Evolutionary conservation across 2,329 filamentous ascomycete species (phyloP).

Genomic region (Coniochaeta pulveracea): DNA sequence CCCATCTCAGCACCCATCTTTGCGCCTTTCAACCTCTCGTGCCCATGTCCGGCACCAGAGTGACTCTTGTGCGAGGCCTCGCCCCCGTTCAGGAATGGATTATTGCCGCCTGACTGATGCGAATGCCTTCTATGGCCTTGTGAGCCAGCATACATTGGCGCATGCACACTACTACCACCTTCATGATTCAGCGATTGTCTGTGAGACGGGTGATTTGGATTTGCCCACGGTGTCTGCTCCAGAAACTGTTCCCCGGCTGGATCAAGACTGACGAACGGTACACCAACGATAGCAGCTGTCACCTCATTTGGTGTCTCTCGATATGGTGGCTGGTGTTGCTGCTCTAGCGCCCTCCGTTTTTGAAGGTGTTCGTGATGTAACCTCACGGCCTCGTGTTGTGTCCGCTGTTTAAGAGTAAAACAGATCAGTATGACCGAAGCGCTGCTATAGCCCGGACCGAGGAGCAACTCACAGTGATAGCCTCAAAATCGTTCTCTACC

Average conservation of each 20-base stretch:
- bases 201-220: conserved; percentile 69
- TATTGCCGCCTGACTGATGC: background rate
- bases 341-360: conserved; percentile 5
- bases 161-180: too few relatives aligned
- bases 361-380: conserved; percentile 12
- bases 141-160: conserved; percentile 7
- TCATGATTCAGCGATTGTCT: conserved; percentile 31
- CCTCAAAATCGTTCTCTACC: conserved; percentile 75
- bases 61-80: background rate
- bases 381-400: too few relatives aligned
- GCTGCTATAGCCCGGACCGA: background rate
- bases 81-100: background rate
- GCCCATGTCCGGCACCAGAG: background rate
- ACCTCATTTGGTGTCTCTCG: too few relatives aligned
- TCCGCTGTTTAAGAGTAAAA: too few relatives aligned
- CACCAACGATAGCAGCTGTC: conserved; percentile 13
- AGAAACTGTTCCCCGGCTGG: conserved; percentile 78
- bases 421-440: background rate
- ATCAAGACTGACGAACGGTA: conserved; percentile 28
- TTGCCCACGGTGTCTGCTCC: conserved; percentile 86
- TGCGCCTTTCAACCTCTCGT: background rate
- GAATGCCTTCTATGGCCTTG: conserved; percentile 3
- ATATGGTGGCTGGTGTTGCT: conserved; percentile 8
- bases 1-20: conserved; percentile 4
- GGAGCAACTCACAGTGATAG: conserved; percentile 64